phyloP scores from a whole-genome alignment of 2,329 filamentous ascomycete genomes.

The Pezicula rhizophila region DNA sequence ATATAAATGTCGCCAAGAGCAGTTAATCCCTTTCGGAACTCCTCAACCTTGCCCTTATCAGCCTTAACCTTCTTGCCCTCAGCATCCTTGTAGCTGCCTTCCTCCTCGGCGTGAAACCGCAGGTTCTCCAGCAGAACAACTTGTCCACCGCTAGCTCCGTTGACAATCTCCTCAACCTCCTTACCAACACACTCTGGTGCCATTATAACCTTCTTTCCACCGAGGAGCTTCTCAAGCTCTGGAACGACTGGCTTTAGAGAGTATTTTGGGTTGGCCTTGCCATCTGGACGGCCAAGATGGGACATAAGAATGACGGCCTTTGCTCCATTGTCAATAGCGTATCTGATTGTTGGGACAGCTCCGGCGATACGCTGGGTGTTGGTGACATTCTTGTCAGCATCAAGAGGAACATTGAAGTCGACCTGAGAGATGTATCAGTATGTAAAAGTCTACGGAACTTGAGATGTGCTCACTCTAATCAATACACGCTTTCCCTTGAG shows the following conservation, averaged over 20 bases:
- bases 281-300: constrained; percentile 92
- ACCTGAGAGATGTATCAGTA: constrained; percentile 50
- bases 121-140: constrained; percentile 94
- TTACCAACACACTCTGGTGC: constrained; percentile 85
- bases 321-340: constrained; percentile 82
- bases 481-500: constrained; percentile 97
- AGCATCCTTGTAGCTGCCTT: constrained; percentile 89
- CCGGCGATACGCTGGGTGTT: constrained; percentile 98
- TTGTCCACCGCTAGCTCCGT: constrained; percentile 72
- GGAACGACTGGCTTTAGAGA: constrained; percentile 86
- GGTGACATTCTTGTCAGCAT: constrained; percentile 86
- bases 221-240: constrained; percentile 84
- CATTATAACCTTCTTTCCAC: constrained; percentile 74
- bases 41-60: constrained; percentile 83
- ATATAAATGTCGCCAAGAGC: constrained; percentile 92
- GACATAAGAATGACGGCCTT: constrained; percentile 97
- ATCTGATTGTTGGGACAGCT: constrained; percentile 90
- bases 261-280: constrained; percentile 86
- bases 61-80: constrained; percentile 98
- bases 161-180: constrained; percentile 84
- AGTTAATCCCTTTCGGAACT: constrained; percentile 93
- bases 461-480: constrained; percentile 68
- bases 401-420: constrained; percentile 99
- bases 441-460: background rate
- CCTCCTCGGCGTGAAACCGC: constrained; percentile 96